Evolutionary conservation across 2,329 filamentous ascomycete genomes (phyloP), one percentile per base, ranked within the genome.

Genomic region (Penicillium sp.): DNA sequence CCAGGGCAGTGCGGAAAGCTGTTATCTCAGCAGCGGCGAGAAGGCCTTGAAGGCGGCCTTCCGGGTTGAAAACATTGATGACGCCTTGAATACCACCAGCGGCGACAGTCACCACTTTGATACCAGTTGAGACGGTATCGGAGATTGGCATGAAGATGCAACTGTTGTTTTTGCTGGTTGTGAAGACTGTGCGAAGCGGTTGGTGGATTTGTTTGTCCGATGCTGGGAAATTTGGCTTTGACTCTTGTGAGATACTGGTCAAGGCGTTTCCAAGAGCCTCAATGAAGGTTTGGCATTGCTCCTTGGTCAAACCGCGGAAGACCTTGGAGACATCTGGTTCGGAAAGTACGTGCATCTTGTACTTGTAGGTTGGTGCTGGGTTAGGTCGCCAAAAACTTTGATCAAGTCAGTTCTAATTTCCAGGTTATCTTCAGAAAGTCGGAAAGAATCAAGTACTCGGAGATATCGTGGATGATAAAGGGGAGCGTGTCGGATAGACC

Each of bases 1-100:
- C 85, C 10, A 93, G 78, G 0, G 90, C 88, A 0, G 91, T 94
- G 56, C 91, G 86, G 72, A 93, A 94, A 3, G 88, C 90, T 0
- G 91, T 94, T 31, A 93, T 76, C 43, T 89, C 86, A 55, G 83
- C 83, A 14, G 90, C 89, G 64, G 91, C 88, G 36, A 94, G 75
- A 52, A 93, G 80, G 4, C 87, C 90, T 5, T 84, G 72, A 0
- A 89, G 82, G 10, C 77, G 73, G 40, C 90, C 90, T 21, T 81
- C 76, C 1, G 83, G 80, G 0, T 79, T 77, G 75, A 90, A 88
- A 46, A 93, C 77, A 27, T 88, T 89, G 47, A 93, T 79, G 7
- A 87, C 84, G 16, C 89, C 88, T 2, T 83, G 85, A 13, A 88
- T 82, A 38, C 71, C 68, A 2, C 65, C 57, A 2, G 66, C 65